Conservation (phyloP, 805 yeast species). For the Ogataea angusta region DNA sequence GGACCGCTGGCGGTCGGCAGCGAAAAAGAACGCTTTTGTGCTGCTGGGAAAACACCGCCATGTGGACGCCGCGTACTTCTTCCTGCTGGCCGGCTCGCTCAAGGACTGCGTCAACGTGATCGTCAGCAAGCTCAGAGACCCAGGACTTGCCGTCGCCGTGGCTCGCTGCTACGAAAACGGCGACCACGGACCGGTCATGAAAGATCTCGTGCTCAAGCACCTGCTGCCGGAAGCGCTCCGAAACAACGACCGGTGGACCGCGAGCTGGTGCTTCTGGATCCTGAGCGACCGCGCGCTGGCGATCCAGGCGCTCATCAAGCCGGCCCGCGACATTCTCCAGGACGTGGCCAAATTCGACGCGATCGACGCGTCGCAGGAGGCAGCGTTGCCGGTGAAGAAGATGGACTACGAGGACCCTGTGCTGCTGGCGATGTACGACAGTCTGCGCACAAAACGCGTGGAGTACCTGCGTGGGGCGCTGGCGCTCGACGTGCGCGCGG, state of each 20-base stretch:
- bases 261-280: constrained; percentile 79
- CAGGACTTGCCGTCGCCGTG: constrained; percentile 73
- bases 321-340: constrained; percentile 40
- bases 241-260: constrained; percentile 74
- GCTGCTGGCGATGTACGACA: constrained; percentile 59
- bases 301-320: constrained; percentile 60
- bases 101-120: constrained; percentile 77
- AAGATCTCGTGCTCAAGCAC: constrained; percentile 44
- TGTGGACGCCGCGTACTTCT: constrained; percentile 85
- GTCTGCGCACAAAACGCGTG: constrained; percentile 51
- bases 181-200: constrained; percentile 53
- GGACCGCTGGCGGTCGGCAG: constrained; percentile 82
- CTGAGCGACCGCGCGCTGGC: constrained; percentile 47
- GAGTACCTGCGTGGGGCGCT: constrained; percentile 50
- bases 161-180: constrained; percentile 69
- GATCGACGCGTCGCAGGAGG: constrained; percentile 28
- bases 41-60: constrained; percentile 83
- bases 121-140: constrained; percentile 61
- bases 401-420: constrained; percentile 70
- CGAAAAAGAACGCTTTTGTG: constrained; percentile 89
- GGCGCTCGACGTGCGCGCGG: constrained; percentile 42
- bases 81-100: constrained; percentile 70
- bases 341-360: constrained; percentile 26
- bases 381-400: constrained; percentile 38
- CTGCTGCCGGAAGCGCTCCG: constrained; percentile 56